These are phyloP conservation scores for Aquilaria malaccensis DNA, from an alignment of 345 rosid species.

Conservation along the genomic window DNA sequence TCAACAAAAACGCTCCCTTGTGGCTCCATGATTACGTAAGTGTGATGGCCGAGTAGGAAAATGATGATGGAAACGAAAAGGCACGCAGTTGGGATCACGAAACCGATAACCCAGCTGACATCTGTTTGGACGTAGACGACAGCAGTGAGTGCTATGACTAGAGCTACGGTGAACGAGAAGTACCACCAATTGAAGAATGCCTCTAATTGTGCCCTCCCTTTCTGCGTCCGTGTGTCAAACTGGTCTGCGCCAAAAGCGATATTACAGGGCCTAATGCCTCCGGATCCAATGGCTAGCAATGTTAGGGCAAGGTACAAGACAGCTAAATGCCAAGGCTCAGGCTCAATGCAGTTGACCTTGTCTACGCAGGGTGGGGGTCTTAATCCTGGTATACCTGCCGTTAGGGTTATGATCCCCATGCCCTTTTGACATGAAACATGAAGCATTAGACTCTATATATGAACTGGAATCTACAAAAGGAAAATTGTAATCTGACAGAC, in stretches of 20 bases:
- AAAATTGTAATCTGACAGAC: not conserved
- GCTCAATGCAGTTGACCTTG: conserved; percentile 20
- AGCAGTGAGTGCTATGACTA: conserved; percentile 37
- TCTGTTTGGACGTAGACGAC: conserved; percentile 56
- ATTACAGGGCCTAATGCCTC: conserved; percentile 49
- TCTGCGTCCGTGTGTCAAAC: conserved; percentile 33
- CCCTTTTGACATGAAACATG: conserved; percentile 27
- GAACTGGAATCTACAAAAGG: not conserved
- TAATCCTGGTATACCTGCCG: conserved; percentile 30
- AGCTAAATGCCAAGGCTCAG: conserved; percentile 36
- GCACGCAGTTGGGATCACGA: conserved; percentile 40
- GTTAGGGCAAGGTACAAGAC: conserved; percentile 34
- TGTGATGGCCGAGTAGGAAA: conserved; percentile 38
- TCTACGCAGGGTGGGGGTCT: conserved; percentile 37
- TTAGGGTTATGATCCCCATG: conserved; percentile 42
- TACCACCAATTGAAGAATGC: conserved; percentile 83
- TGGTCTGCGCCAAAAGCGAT: conserved; percentile 60
- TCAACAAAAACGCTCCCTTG: conserved; percentile 48
- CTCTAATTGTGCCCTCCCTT: conserved; percentile 38
- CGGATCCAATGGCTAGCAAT: conserved; percentile 45
- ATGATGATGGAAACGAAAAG: conserved; percentile 32
- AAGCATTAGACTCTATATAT: not conserved
- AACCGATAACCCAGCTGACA: conserved; percentile 55
- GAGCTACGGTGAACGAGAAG: conserved; percentile 47
- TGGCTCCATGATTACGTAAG: conserved; percentile 38